A percentile compares a stretch with the other conserved stretches of the same genome.
Conservation (phyloP, 1,139 yeast species). For the Pichia sp. region DNA sequence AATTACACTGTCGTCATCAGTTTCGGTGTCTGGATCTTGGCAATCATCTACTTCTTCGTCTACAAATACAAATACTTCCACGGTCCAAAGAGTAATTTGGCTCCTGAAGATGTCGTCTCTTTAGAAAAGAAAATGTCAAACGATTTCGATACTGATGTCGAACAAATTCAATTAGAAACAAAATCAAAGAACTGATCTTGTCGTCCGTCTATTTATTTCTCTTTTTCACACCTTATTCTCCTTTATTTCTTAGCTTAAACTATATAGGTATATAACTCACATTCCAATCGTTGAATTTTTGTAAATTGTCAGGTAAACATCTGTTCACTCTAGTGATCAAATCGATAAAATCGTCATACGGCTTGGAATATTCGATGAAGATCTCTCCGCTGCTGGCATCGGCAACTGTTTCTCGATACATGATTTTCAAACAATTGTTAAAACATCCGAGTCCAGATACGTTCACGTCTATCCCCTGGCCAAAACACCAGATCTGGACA, state of each 20-base stretch:
- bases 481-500: conserved; percentile 54
- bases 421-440: conserved; percentile 38
- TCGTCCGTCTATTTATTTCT: too few relatives aligned
- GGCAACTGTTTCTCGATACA: conserved; percentile 29
- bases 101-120: conserved; percentile 9
- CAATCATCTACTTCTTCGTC: conserved; percentile 42
- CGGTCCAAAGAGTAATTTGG: conserved; percentile 48
- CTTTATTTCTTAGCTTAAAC: neutral
- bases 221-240: neutral
- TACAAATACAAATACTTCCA: conserved; percentile 48
- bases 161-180: conserved; percentile 1
- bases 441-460: conserved; percentile 19
- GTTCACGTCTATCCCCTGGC: conserved; percentile 42
- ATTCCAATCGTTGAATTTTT: conserved; percentile 28
- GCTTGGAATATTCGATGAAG: conserved; percentile 20
- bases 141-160: conserved; percentile 22
- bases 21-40: conserved; percentile 46
- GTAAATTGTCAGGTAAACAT: conserved; percentile 32
- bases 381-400: conserved; percentile 25
- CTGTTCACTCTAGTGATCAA: conserved; percentile 29
- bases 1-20: conserved; percentile 49
- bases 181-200: neutral
- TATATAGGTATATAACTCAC: conserved; percentile 28
- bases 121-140: neutral
- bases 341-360: conserved; percentile 31